Base-by-base conservation (phyloP, 768 basidiomycete genomes). In the Wakefieldia striispora region DNA sequence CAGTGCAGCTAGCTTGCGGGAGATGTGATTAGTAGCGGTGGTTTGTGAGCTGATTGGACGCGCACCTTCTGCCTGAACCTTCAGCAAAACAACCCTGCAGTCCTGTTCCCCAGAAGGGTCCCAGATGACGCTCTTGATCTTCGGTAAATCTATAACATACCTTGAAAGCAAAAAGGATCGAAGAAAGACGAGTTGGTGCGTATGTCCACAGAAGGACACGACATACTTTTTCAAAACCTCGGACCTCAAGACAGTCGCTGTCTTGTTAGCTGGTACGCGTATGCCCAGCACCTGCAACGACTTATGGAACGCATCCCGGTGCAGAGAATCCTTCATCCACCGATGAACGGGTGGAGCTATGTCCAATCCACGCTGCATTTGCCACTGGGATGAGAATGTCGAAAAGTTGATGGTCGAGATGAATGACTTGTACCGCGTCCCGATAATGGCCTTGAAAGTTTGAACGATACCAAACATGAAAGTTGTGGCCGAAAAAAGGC, bases 221-320 rank as follows among this genome's bases (percentile, higher is more conserved):
- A 72, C 74, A 27, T 54, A 90, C 91, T 74, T 75, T 69, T 72
- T 80, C 69, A 90, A 66, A n/a, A 69, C 69, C 35, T 73, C 71
- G 13, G 83, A 75, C 55, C 77, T 86, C 51, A 88, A 64, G 26
- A 93, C 55, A 0, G 62, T 60, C 2, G 79, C 75, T 0, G 84
- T 79, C 60, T 79, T 78, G 10, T 67, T 66, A 9, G 83, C 77
- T 36, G 79, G 73, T 12, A 91, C 75, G 20, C 82, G 78, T 19
- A 77, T 83, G 20, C 85, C 88, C 27, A 95, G 72, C 10, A 93
- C 76, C 7, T 81, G 73, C 8, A 95, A 59, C 1, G 77, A 74
- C 65, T 81, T 85, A 21, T 64, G 75, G 62, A 97, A 97, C 7
- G 73, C 78, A 53, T 66, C 60, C 51, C 76, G 79, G 69, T 92